These are phyloP conservation scores for Iris macrosiphon DNA, from an alignment of 106 monocot species.

Conservation along the genomic window DNA sequence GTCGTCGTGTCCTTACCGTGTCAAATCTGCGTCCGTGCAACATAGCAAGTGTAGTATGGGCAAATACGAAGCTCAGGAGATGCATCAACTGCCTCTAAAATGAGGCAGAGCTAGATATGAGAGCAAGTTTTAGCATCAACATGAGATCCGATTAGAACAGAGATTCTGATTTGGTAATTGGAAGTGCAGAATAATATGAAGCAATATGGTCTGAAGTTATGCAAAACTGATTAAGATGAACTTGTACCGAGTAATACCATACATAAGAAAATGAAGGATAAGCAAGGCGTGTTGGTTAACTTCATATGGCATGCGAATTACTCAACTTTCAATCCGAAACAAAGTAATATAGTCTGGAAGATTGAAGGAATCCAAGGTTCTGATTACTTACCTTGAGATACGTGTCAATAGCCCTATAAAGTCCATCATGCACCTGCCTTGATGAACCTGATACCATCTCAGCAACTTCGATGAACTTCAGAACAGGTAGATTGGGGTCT, in stretches of 20 bases:
- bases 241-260: not conserved
- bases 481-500: constrained; percentile 42
- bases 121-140: no score
- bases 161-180: no score
- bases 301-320: not conserved
- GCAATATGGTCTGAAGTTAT: not conserved
- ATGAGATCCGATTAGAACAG: no score
- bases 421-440: constrained; percentile 47
- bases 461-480: constrained; percentile 53
- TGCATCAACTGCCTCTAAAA: no score
- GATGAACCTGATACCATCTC: constrained; percentile 32
- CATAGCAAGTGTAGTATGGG: no score
- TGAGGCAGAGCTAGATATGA: no score
- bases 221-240: not conserved
- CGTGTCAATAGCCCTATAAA: constrained; percentile 69
- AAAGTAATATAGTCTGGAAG: not conserved
- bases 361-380: not conserved
- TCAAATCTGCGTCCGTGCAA: no score
- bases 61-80: no score
- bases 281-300: not conserved
- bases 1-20: no score
- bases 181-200: no score
- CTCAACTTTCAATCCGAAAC: no score
- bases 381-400: constrained; percentile 47
- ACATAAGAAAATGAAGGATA: not conserved